phyloP scores from a whole-genome alignment of 2,329 filamentous ascomycete species.

The Aspergillus sp. region DNA sequence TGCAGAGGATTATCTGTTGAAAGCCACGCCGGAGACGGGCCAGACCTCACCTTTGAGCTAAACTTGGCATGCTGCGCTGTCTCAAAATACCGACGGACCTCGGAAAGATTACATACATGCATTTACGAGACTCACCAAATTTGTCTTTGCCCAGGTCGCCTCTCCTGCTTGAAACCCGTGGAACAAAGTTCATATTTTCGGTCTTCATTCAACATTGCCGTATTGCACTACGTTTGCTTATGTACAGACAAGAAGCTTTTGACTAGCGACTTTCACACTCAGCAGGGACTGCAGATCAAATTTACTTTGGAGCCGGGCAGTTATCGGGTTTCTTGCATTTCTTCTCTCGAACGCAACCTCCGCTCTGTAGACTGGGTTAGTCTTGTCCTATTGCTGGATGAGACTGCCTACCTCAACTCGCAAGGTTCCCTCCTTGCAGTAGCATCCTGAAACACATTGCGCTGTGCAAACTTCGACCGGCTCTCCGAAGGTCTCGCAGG shows the following conservation, averaged over 20 bases:
- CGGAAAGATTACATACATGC: neutral
- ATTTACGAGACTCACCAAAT: neutral
- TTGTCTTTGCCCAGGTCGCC: neutral
- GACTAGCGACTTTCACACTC: neutral
- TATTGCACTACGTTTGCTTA: neutral
- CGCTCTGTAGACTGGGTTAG: neutral
- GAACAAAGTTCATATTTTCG: no score
- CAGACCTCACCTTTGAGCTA: neutral
- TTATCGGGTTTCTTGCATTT: neutral
- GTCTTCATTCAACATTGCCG: no score
- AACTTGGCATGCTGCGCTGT: neutral
- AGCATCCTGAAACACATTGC: conserved; percentile 12
- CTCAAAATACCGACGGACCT: neutral
- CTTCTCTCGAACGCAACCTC: neutral
- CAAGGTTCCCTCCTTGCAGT: conserved; percentile 6
- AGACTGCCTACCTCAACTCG: conserved; percentile 1
- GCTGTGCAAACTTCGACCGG: neutral
- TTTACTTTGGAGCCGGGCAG: neutral
- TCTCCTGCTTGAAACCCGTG: neutral
- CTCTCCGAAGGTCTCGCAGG: conserved; percentile 8
- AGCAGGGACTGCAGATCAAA: neutral
- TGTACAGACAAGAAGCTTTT: neutral
- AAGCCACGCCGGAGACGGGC: neutral
- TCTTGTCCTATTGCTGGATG: neutral
- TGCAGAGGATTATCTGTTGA: neutral